A percentile compares a stretch with the other conserved stretches of the same genome.
Conservation (phyloP, 257 asterid species). For the Solanum sejunctum region DNA sequence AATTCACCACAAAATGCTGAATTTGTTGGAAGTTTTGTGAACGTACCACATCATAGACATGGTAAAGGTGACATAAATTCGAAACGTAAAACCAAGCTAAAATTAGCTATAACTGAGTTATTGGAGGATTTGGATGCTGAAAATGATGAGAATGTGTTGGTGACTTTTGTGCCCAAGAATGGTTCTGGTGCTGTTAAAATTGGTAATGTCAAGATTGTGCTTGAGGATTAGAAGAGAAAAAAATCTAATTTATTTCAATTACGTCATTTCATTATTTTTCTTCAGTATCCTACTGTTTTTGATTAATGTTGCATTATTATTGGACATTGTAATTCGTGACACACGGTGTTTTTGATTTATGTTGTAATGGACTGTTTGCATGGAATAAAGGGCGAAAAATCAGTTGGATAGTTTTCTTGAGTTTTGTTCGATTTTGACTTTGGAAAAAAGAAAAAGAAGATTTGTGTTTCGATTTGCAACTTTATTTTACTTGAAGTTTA, state of each 20-base stretch:
- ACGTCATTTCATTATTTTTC: not conserved
- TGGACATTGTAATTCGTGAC: not conserved
- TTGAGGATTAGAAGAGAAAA: conserved; percentile 5
- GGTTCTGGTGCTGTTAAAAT: conserved; percentile 46
- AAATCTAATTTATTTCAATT: not conserved
- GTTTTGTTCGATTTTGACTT: not conserved
- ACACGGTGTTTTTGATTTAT: not conserved
- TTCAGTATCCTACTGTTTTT: not conserved
- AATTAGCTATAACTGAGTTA: conserved; percentile 40
- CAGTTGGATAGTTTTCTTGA: not conserved
- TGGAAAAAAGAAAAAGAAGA: not conserved
- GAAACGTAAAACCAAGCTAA: conserved; percentile 36
- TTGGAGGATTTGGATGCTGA: conserved; percentile 61
- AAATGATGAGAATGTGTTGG: conserved; percentile 47
- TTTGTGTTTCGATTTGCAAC: too few species aligned
- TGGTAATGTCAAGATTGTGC: conserved; percentile 40
- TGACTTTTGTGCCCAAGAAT: conserved; percentile 45
- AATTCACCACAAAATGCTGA: conserved; percentile 39
- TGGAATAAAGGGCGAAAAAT: not conserved
- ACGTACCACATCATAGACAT: conserved; percentile 49
- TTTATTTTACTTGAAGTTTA: too few species aligned
- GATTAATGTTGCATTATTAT: not conserved
- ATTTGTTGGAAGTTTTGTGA: conserved; percentile 60
- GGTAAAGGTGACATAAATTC: conserved; percentile 15
- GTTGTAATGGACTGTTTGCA: not conserved